Conservation (phyloP, 768 basidiomycete species). For the Cystobasidium onofrii region DNA sequence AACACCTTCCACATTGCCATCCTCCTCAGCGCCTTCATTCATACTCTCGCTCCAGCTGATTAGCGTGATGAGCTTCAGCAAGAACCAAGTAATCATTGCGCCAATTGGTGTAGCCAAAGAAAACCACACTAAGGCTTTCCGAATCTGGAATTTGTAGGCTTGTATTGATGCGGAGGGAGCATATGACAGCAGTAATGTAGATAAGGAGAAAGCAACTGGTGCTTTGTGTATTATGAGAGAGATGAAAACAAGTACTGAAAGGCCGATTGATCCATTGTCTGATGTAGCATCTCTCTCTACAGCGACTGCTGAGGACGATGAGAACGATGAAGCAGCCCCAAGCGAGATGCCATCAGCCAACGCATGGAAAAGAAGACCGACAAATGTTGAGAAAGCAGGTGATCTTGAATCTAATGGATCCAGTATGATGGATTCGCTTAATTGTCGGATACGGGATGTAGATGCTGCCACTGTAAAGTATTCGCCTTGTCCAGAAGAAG, state of each 20-base stretch:
- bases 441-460: not conserved
- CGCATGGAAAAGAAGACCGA: slow-evolving; percentile 79
- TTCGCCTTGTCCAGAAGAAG: slow-evolving; percentile 1
- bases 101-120: slow-evolving; percentile 73
- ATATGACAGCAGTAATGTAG: slow-evolving; percentile 68
- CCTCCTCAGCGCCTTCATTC: slow-evolving; percentile 44
- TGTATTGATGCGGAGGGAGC: slow-evolving; percentile 7
- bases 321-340: slow-evolving; percentile 55
- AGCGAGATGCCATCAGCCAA: slow-evolving; percentile 87
- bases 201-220: slow-evolving; percentile 81
- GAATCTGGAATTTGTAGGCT: slow-evolving; percentile 56
- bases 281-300: slow-evolving; percentile 10
- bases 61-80: slow-evolving; percentile 18
- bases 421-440: not conserved
- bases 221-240: slow-evolving; percentile 91
- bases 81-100: slow-evolving; percentile 64
- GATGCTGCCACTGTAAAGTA: slow-evolving; percentile 9
- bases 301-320: not conserved
- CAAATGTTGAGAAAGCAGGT: slow-evolving; percentile 59
- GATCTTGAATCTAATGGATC: slow-evolving; percentile 23
- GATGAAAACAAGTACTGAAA: slow-evolving; percentile 79
- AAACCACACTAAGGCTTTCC: slow-evolving; percentile 57
- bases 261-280: slow-evolving; percentile 45
- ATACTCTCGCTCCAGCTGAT: slow-evolving; percentile 48
- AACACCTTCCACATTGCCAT: slow-evolving; percentile 32